These are phyloP conservation scores for Camellia granthamiana DNA, from an alignment of 148 eudicot genomes.

Conservation along the genomic window DNA sequence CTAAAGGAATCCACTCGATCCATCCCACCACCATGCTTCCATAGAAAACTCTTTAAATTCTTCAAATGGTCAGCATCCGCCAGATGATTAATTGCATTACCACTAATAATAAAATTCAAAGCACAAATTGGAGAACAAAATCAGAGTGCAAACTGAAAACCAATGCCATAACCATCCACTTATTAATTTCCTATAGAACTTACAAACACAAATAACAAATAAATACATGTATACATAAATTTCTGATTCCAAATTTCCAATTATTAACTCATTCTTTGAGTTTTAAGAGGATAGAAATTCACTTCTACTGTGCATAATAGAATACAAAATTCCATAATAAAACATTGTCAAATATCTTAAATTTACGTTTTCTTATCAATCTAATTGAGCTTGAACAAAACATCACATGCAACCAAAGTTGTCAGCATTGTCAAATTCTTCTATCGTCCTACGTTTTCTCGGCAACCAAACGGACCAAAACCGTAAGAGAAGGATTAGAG, in stretches of 20 bases:
- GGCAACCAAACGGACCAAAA: neutral
- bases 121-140: neutral
- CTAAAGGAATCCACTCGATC: constrained; percentile 60
- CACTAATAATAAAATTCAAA: constrained; percentile 37
- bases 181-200: neutral
- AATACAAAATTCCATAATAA: neutral
- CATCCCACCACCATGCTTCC: constrained; percentile 83
- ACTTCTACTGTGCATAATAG: neutral
- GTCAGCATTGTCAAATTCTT: neutral
- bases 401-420: neutral
- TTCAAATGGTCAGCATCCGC: constrained; percentile 73
- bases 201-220: neutral
- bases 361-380: neutral
- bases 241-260: no score
- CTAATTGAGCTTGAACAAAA: neutral
- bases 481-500: neutral
- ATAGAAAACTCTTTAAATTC: constrained; percentile 74
- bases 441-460: neutral
- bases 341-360: neutral
- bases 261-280: neutral
- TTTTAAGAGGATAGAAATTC: neutral
- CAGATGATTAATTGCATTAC: constrained; percentile 71
- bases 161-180: neutral
- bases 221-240: neutral
- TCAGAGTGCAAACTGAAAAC: neutral